These are phyloP conservation scores for Echeveria elegans DNA, from an alignment of 164 flowering plant genomes.

Conservation along the genomic window DNA sequence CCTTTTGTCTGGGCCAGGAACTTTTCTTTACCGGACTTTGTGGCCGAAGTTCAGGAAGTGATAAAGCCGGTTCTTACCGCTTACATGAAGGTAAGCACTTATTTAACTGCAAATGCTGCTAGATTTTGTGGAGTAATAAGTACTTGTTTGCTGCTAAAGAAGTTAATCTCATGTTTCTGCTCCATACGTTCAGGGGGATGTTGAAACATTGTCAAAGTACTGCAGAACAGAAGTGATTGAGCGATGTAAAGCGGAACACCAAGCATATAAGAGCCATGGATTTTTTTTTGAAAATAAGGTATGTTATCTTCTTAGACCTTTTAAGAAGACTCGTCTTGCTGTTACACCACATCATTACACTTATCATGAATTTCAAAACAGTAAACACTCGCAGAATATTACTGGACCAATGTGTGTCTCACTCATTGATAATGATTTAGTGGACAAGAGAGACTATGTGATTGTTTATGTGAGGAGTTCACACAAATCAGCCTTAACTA, in stretches of 20 bases:
- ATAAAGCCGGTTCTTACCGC: constrained; percentile 71
- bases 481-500: neutral
- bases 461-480: too few relatives aligned
- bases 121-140: neutral
- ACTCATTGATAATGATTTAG: too few relatives aligned
- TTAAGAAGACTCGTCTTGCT: neutral
- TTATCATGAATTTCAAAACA: too few relatives aligned
- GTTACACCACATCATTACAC: neutral
- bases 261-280: constrained; percentile 58
- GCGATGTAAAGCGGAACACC: constrained; percentile 69
- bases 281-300: constrained; percentile 89
- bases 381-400: too few relatives aligned
- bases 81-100: constrained; percentile 55
- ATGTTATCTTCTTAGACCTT: neutral
- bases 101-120: neutral
- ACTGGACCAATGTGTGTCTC: too few relatives aligned
- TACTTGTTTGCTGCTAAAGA: neutral
- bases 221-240: constrained; percentile 77
- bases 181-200: constrained; percentile 49
- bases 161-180: neutral
- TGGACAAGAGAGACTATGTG: neutral
- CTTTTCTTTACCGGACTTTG: constrained; percentile 83
- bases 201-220: constrained; percentile 54
- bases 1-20: neutral
- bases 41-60: constrained; percentile 82